Evolutionary conservation across 768 basidiomycete species (phyloP).

Genomic region (Amanita subjunquillea): DNA sequence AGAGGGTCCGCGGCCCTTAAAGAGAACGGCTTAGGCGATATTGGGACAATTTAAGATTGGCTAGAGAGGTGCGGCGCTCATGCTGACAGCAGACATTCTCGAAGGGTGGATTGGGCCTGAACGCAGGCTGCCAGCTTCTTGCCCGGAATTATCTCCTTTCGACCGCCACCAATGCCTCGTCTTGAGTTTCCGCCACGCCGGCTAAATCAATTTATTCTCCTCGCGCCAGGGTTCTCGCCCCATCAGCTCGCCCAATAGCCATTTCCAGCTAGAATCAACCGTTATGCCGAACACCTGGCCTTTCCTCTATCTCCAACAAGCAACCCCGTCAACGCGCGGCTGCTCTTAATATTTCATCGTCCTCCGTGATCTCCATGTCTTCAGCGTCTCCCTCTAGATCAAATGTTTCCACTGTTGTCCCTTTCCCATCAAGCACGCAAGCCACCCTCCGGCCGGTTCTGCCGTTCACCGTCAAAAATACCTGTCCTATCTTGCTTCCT

Average conservation of each 20-base stretch:
- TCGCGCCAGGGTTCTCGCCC: conserved; percentile 29
- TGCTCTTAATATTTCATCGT: conserved; percentile 16
- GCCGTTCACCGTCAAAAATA: conserved; percentile 66
- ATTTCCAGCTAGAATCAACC: conserved; percentile 29
- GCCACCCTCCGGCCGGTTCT: conserved; percentile 63
- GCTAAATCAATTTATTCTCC: conserved; percentile 16
- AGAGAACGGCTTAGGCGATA: conserved; percentile 34
- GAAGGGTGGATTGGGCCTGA: conserved; percentile 27
- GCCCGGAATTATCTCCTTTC: conserved; percentile 29
- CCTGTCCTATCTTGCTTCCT: conserved; percentile 39
- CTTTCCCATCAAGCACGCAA: conserved; percentile 59
- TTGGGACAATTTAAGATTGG: conserved; percentile 42
- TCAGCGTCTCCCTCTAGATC: conserved; percentile 70
- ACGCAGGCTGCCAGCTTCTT: conserved; percentile 16
- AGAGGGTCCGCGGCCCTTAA: conserved; percentile 47
- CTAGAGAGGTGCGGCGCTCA: conserved; percentile 36
- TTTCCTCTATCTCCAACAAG: conserved; percentile 2
- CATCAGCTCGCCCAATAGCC: conserved; percentile 26
- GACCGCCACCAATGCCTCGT: conserved; percentile 15
- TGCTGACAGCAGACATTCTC: conserved; percentile 33
- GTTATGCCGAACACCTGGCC: conserved; percentile 18
- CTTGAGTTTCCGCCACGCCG: conserved; percentile 20
- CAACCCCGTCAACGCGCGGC: conserved; percentile 13
- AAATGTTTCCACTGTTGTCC: conserved; percentile 57
- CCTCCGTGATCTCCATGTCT: conserved; percentile 32